Conservation (phyloP, 352 stramenopile species). For the Phytophthora idaei region DNA sequence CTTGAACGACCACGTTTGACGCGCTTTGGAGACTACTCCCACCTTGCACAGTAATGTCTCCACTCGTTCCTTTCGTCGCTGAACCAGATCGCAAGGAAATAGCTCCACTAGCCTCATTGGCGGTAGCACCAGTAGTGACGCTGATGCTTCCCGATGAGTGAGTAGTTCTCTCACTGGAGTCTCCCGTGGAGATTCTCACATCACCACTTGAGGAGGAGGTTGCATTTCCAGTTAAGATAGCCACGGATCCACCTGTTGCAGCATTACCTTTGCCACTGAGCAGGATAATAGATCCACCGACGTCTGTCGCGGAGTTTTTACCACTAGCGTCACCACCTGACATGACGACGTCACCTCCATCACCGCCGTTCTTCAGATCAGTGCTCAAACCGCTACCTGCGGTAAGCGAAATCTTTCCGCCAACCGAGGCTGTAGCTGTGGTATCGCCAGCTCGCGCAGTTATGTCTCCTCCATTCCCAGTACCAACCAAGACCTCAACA, state of each 20-base stretch:
- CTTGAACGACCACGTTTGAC: constrained; percentile 57
- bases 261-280: constrained; percentile 52
- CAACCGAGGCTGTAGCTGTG: constrained; percentile 39
- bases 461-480: constrained; percentile 71
- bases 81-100: constrained; percentile 50
- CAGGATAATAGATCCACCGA: constrained; percentile 55
- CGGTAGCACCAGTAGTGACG: constrained; percentile 45
- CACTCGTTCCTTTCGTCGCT: constrained; percentile 51
- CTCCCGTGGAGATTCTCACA: constrained; percentile 56
- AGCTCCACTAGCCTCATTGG: constrained; percentile 50
- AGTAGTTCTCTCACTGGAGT: constrained; percentile 47
- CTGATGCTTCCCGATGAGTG: constrained; percentile 53
- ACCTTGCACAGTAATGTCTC: constrained; percentile 58
- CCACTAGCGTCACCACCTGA: constrained; percentile 66
- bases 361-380: constrained; percentile 64
- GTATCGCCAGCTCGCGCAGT: constrained; percentile 71
- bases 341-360: constrained; percentile 71
- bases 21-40: constrained; percentile 51
- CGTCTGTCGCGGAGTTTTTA: constrained; percentile 43
- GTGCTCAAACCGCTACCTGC: constrained; percentile 47
- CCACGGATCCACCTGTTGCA: constrained; percentile 61
- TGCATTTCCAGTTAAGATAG: constrained; percentile 54
- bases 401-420: constrained; percentile 53
- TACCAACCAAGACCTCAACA: constrained; percentile 69
- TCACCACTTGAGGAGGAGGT: constrained; percentile 68